These are phyloP conservation scores for Actinomortierella ambigua DNA, from an alignment of 371 early-diverging fungal species.

Conservation along the genomic window DNA sequence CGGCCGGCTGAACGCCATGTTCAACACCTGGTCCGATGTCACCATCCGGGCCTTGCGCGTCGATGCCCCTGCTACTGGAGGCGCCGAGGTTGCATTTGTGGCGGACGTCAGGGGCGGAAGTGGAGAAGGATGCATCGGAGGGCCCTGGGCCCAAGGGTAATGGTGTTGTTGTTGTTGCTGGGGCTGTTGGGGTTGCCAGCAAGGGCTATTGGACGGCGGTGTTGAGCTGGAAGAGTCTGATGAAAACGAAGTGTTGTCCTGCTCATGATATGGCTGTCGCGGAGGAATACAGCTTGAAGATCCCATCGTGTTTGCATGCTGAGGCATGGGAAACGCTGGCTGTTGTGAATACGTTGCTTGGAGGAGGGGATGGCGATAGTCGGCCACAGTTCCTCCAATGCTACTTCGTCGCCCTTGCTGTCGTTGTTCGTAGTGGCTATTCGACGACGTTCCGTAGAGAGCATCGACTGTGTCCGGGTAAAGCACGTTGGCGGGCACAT, in stretches of 20 bases:
- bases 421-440: no score
- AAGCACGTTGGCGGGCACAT: constrained; percentile 34
- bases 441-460: constrained; percentile 8
- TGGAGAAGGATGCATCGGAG: no score
- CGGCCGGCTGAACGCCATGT: constrained; percentile 23
- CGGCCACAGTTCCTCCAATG: no score
- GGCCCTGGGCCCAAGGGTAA: no score
- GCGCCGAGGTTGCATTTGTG: background rate
- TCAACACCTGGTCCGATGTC: constrained; percentile 41
- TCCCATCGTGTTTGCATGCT: no score
- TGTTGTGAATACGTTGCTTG: no score
- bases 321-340: no score
- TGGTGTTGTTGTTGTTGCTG: background rate
- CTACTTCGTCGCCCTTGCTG: no score
- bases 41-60: constrained; percentile 33
- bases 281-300: no score
- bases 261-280: no score
- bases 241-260: constrained; percentile 3
- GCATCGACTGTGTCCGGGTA: constrained; percentile 26
- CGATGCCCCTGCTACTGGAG: background rate
- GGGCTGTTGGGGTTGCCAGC: background rate
- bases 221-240: constrained; percentile 11
- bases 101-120: background rate
- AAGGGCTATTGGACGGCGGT: background rate
- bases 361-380: no score